A percentile compares a stretch with the other conserved stretches of the same genome.
Evolutionary conservation across 2,329 filamentous ascomycete genomes (phyloP).

Genomic region (Chrysoporthe puriensis): DNA sequence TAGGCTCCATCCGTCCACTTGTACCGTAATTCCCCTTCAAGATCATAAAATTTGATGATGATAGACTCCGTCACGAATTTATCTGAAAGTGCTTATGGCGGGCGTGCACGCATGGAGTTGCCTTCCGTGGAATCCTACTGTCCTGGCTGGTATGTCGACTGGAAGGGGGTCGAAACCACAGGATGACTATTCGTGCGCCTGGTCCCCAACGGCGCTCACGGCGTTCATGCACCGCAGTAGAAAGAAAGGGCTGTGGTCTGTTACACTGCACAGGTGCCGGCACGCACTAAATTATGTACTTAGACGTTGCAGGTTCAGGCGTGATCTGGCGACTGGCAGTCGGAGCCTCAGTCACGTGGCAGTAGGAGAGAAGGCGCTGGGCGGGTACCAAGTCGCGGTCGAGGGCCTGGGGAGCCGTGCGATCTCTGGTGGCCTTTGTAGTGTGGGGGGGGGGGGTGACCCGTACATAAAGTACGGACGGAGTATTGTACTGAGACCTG

Average conservation of each 20-base stretch:
- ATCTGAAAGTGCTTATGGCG: neutral
- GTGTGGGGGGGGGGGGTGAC: too few species aligned
- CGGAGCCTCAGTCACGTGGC: neutral
- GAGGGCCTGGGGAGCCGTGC: neutral
- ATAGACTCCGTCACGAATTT: neutral
- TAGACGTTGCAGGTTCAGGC: neutral
- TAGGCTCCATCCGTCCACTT: neutral
- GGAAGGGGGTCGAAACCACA: neutral
- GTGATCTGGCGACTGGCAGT: neutral
- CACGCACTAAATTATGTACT: too few species aligned
- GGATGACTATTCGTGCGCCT: neutral
- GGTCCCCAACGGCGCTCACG: neutral
- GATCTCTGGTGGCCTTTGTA: neutral
- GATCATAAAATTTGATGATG: neutral
- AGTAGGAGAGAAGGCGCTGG: neutral
- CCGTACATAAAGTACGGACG: neutral
- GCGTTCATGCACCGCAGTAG: neutral
- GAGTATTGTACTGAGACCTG: neutral
- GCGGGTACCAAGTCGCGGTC: neutral
- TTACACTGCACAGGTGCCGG: too few species aligned
- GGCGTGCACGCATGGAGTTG: neutral
- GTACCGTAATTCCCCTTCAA: neutral
- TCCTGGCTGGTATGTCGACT: neutral
- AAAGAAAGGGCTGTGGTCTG: neutral
- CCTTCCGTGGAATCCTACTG: neutral